phyloP scores from a whole-genome alignment of 352 stramenopile species.

The Globisporangium iwayamae region DNA sequence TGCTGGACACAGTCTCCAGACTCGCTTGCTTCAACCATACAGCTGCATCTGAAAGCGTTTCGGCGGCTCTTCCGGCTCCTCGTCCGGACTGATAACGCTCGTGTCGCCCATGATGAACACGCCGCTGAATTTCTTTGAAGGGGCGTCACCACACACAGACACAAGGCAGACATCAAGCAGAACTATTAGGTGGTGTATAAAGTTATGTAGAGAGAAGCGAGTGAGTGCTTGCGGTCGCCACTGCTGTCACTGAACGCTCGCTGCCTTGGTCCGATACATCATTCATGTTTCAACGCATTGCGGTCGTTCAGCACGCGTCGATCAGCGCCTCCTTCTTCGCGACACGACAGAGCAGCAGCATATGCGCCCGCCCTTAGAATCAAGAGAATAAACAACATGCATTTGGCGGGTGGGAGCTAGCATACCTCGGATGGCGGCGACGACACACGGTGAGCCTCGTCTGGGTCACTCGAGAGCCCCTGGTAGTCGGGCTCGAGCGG shows the following conservation, averaged over 20 bases:
- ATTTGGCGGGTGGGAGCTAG: background rate
- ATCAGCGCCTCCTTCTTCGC: background rate
- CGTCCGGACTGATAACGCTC: conserved; percentile 3
- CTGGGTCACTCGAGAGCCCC: conserved; percentile 59
- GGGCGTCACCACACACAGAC: background rate
- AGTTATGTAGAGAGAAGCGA: background rate
- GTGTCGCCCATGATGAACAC: conserved; percentile 15
- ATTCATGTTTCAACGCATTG: background rate
- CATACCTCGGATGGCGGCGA: conserved; percentile 62
- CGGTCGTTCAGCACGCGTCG: background rate
- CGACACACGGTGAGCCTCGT: conserved; percentile 58
- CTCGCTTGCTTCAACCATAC: background rate
- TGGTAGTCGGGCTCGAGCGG: conserved; percentile 77
- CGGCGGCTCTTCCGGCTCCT: background rate
- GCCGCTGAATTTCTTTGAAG: background rate
- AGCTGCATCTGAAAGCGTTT: conserved; percentile 8
- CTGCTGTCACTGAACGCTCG: background rate
- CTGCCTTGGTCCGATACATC: background rate
- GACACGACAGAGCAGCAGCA: conserved; percentile 1
- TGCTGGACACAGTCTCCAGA: background rate
- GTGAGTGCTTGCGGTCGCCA: background rate
- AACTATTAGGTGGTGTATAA: conserved; percentile 4
- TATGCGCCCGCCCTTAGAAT: background rate
- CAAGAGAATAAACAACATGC: background rate
- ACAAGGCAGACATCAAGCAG: background rate